These are phyloP conservation scores for Rhodotorula paludigena DNA, from an alignment of 768 basidiomycete species.

Conservation along the genomic window DNA sequence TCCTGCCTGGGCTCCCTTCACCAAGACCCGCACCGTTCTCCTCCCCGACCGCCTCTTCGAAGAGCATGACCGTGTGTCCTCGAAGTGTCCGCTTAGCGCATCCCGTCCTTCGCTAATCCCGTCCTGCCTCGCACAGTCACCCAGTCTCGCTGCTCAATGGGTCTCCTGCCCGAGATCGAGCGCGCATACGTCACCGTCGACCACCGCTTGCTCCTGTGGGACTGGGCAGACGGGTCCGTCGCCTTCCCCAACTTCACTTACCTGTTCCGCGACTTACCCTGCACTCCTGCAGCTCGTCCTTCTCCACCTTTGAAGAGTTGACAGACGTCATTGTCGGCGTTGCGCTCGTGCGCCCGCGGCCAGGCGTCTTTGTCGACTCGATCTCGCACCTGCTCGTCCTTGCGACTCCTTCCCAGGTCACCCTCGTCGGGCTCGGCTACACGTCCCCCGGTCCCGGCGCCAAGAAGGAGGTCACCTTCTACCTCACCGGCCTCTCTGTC, in stretches of 20 bases:
- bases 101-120: neutral
- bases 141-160: slow-evolving; percentile 40
- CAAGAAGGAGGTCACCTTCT: slow-evolving; percentile 75
- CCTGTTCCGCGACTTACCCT: neutral
- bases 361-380: slow-evolving; percentile 80
- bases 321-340: slow-evolving; percentile 84
- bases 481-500: slow-evolving; percentile 78
- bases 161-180: slow-evolving; percentile 79
- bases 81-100: neutral
- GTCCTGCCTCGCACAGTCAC: slow-evolving; percentile 5
- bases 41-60: slow-evolving; percentile 41
- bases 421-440: slow-evolving; percentile 68
- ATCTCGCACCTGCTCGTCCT: slow-evolving; percentile 83
- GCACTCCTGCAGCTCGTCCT: slow-evolving; percentile 61
- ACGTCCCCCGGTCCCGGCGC: slow-evolving; percentile 46
- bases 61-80: slow-evolving; percentile 34
- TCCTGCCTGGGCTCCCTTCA: slow-evolving; percentile 42
- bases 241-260: neutral
- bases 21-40: slow-evolving; percentile 38
- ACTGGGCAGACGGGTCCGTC: slow-evolving; percentile 84
- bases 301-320: slow-evolving; percentile 86
- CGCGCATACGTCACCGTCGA: slow-evolving; percentile 94
- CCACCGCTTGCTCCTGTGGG: slow-evolving; percentile 91
- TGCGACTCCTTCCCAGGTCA: slow-evolving; percentile 75
- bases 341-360: slow-evolving; percentile 77